phyloP scores from a whole-genome alignment of 2,329 filamentous ascomycete species.

The Colletotrichum sp. region DNA sequence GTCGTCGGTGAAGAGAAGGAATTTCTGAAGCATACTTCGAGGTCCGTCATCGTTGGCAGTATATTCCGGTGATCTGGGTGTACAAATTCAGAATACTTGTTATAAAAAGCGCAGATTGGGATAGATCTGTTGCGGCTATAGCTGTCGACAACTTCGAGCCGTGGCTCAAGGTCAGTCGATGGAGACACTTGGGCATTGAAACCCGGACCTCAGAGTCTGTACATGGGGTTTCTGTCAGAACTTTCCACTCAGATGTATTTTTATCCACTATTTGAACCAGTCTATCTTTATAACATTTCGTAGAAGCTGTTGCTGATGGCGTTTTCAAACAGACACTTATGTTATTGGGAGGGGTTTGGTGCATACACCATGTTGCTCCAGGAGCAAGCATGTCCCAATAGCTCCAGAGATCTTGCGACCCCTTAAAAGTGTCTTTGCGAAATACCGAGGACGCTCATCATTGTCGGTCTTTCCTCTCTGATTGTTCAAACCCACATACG shows the following conservation, averaged over 20 bases:
- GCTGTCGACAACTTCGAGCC: rapidly evolving
- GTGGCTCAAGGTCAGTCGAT: not conserved
- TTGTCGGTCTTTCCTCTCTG: not conserved
- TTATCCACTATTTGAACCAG: too few species aligned
- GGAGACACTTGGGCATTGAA: not conserved
- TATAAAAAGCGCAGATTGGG: rapidly evolving
- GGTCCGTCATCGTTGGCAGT: not conserved
- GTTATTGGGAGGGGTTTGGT: too few species aligned
- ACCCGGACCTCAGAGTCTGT: too few species aligned
- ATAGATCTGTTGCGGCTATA: not conserved
- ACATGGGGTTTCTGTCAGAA: too few species aligned
- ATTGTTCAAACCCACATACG: not conserved
- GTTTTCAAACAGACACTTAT: too few species aligned
- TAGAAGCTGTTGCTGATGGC: too few species aligned
- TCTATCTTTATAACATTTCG: too few species aligned
- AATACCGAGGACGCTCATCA: not conserved
- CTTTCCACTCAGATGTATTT: too few species aligned
- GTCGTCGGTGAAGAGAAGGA: not conserved
- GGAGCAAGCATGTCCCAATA: not conserved
- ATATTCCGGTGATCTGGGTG: rapidly evolving
- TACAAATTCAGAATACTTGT: not conserved
- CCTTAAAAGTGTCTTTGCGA: rapidly evolving
- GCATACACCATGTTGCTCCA: not conserved
- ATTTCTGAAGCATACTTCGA: rapidly evolving
- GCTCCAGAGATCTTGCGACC: not conserved